Evolutionary conservation across 306 rosid genomes (phyloP).

Genomic region (Astragalus membranaceus): DNA sequence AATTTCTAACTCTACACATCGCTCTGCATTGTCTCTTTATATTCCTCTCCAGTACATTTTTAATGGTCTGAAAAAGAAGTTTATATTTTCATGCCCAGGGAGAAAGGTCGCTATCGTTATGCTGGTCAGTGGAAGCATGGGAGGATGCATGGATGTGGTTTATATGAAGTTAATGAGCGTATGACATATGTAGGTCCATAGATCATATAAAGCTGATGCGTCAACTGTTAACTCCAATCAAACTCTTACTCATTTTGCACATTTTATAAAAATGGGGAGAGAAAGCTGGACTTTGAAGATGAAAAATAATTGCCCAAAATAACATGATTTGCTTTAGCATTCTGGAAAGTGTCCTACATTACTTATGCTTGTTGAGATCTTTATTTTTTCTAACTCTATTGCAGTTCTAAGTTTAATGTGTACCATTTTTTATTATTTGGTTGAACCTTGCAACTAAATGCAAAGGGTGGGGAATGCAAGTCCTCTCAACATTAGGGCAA

Average conservation of each 20-base stretch:
- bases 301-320: slow-evolving; percentile 3
- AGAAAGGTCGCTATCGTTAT: slow-evolving; percentile 90
- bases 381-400: neutral
- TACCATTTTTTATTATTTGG: neutral
- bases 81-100: slow-evolving; percentile 49
- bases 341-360: neutral
- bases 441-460: slow-evolving; percentile 9
- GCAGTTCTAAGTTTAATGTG: neutral
- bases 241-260: neutral
- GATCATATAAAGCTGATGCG: slow-evolving; percentile 13
- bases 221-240: slow-evolving; percentile 14
- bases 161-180: slow-evolving; percentile 74
- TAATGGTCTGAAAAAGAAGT: slow-evolving; percentile 2
- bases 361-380: neutral
- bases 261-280: neutral
- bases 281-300: slow-evolving; percentile 3
- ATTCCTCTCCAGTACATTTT: slow-evolving; percentile 5
- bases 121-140: slow-evolving; percentile 99
- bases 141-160: slow-evolving; percentile 97
- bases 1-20: neutral
- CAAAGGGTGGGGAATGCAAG: neutral
- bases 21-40: neutral
- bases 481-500: slow-evolving; percentile 4
- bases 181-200: slow-evolving; percentile 51
- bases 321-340: slow-evolving; percentile 13